A percentile compares a stretch with the other conserved stretches of the same genome.
phyloP scores from a whole-genome alignment of 2,329 filamentous ascomycete species.

The Pseudofabraea citricarpa region DNA sequence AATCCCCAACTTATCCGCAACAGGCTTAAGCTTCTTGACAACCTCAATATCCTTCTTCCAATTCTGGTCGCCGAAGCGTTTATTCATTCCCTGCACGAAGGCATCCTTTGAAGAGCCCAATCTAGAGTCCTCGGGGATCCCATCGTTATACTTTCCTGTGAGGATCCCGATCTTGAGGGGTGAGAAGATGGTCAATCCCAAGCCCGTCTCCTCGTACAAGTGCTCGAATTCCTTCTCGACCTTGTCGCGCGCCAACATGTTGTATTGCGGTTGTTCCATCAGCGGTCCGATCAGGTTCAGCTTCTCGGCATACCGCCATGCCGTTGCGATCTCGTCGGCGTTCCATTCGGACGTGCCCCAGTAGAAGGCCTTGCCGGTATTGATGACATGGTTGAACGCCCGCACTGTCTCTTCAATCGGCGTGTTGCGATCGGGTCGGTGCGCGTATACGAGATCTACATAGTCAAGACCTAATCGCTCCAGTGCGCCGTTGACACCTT shows the following conservation, averaged over 20 bases:
- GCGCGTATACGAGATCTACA: constrained; percentile 66
- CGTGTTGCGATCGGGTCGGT: constrained; percentile 62
- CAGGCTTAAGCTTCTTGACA: constrained; percentile 53
- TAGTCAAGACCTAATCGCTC: constrained; percentile 49
- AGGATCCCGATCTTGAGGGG: constrained; percentile 57
- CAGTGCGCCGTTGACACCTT: constrained; percentile 57
- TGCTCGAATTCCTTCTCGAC: constrained; percentile 60
- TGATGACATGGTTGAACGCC: constrained; percentile 66
- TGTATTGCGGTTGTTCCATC: constrained; percentile 65
- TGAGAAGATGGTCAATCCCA: constrained; percentile 59
- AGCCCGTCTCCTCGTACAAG: constrained; percentile 54
- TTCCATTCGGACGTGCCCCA: constrained; percentile 68
- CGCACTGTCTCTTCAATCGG: constrained; percentile 69
- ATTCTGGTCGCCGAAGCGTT: constrained; percentile 38
- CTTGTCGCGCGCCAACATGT: constrained; percentile 54
- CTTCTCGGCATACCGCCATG: constrained; percentile 55
- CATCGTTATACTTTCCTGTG: constrained; percentile 64
- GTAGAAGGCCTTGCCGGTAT: constrained; percentile 64
- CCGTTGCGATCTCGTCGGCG: constrained; percentile 59
- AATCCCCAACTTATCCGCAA: constrained; percentile 61
- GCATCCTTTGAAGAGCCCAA: constrained; percentile 49
- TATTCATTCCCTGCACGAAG: constrained; percentile 38
- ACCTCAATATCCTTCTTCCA: constrained; percentile 54
- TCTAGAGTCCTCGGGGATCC: constrained; percentile 54
- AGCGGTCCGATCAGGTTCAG: constrained; percentile 58